These are phyloP conservation scores for Lactuca sativa DNA, from an alignment of 129 eudicot genomes.

Conservation along the genomic window DNA sequence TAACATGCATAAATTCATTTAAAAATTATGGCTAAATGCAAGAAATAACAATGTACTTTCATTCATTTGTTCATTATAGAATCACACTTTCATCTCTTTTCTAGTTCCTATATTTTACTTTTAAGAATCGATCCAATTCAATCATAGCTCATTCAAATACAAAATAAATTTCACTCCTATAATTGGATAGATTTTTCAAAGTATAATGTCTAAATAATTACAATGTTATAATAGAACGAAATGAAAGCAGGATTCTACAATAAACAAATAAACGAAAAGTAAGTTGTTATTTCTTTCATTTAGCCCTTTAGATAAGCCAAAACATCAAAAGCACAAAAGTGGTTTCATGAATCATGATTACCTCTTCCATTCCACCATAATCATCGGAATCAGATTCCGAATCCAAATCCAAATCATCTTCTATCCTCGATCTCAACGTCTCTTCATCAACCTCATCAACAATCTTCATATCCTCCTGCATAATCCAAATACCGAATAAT, in stretches of 20 bases:
- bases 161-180: no score
- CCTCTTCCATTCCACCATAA: conserved; percentile 39
- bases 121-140: neutral
- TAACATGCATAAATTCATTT: neutral
- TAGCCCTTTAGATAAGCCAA: neutral
- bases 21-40: neutral
- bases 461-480: conserved; percentile 66
- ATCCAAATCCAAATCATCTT: conserved; percentile 45
- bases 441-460: conserved; percentile 52
- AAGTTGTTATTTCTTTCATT: no score
- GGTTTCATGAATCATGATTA: conserved; percentile 15
- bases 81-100: no score
- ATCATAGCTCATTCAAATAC: conserved; percentile 17
- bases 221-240: no score
- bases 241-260: no score
- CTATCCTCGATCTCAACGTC: conserved; percentile 52
- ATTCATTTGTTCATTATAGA: no score
- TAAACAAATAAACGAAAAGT: no score
- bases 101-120: no score
- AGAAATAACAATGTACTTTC: neutral
- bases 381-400: conserved; percentile 36
- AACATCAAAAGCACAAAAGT: neutral
- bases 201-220: no score
- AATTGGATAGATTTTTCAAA: no score
- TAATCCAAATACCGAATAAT: conserved; percentile 9